Conservation (phyloP, 768 basidiomycete genomes). For the Lentinus tigrinus region DNA sequence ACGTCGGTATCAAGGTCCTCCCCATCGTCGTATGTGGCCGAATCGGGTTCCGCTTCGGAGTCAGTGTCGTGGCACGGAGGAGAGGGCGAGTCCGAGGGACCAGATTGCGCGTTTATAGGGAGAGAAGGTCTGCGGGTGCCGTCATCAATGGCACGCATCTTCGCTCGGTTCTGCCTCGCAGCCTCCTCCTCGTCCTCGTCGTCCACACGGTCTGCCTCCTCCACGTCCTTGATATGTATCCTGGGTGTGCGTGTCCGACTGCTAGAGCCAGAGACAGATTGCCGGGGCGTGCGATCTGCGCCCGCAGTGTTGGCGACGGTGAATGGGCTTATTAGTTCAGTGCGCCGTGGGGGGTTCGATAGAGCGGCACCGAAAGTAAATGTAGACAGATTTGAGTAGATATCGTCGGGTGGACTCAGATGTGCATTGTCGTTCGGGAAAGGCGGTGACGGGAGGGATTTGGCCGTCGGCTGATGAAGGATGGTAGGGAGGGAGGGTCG, state of each 20-base stretch:
- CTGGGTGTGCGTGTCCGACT: conserved; percentile 34
- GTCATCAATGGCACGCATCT: conserved; percentile 45
- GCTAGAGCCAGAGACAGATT: conserved; percentile 34
- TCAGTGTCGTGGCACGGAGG: conserved; percentile 6
- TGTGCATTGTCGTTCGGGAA: conserved; percentile 8
- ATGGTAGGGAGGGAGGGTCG: conserved; percentile 29
- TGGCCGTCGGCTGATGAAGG: conserved; percentile 22
- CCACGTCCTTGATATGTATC: conserved; percentile 29
- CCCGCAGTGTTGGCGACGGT: conserved; percentile 26
- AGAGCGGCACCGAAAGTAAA: conserved; percentile 42
- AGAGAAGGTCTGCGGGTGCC: conserved; percentile 41
- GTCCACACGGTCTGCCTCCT: conserved; percentile 27
- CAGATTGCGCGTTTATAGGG: conserved; percentile 31
- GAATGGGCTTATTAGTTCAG: conserved; percentile 39
- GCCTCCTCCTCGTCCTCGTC: conserved; percentile 39
- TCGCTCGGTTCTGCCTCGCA: conserved; percentile 32
- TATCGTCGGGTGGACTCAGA: conserved; percentile 23
- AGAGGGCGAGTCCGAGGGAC: conserved; percentile 9
- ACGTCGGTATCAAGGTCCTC: conserved; percentile 34
- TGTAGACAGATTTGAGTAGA: conserved; percentile 40
- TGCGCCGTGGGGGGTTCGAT: conserved; percentile 19
- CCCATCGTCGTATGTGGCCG: conserved; percentile 17
- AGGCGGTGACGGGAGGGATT: conserved; percentile 15
- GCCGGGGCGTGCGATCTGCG: conserved; percentile 44
- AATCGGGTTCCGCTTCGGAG: conserved; percentile 21